Conservation (phyloP, 805 yeast genomes). For the Osmozyma mogii region DNA sequence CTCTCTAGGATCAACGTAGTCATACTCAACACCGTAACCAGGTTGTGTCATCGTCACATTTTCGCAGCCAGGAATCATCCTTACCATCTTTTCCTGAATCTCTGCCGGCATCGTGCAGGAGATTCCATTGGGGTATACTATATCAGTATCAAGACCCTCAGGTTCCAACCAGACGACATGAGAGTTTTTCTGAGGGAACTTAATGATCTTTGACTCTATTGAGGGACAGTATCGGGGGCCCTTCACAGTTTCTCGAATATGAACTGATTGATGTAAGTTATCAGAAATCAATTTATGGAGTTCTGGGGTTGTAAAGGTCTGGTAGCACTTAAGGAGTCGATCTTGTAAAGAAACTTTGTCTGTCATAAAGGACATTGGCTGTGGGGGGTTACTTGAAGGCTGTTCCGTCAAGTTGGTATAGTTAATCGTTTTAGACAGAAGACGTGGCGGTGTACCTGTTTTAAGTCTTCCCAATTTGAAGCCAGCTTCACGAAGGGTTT, state of each 20-base stretch:
- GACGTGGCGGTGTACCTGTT: slow-evolving; percentile 95
- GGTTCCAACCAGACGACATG: slow-evolving; percentile 96
- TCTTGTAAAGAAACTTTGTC: slow-evolving; percentile 51
- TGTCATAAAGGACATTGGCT: slow-evolving; percentile 84
- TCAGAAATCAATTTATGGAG: slow-evolving; percentile 62
- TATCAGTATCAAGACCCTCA: slow-evolving; percentile 79
- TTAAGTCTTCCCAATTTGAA: slow-evolving; percentile 83
- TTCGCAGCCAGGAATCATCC: slow-evolving; percentile 81
- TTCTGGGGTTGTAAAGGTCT: slow-evolving; percentile 68
- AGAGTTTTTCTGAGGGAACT: slow-evolving; percentile 65
- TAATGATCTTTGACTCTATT: slow-evolving; percentile 77
- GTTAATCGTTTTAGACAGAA: slow-evolving; percentile 65
- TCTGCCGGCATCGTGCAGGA: slow-evolving; percentile 96
- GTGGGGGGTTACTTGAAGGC: slow-evolving; percentile 75
- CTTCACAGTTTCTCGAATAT: slow-evolving; percentile 85
- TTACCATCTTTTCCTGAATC: slow-evolving; percentile 67
- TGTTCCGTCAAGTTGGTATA: slow-evolving; percentile 59
- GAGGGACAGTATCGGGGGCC: slow-evolving; percentile 99
- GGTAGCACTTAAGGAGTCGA: slow-evolving; percentile 61
- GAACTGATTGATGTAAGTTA: slow-evolving; percentile 78
- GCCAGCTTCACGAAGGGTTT: slow-evolving; percentile 68
- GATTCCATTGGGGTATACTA: slow-evolving; percentile 95
- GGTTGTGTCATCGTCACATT: slow-evolving; percentile 86
- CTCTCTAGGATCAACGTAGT: slow-evolving; percentile 91
- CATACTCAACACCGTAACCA: slow-evolving; percentile 99